Evolutionary conservation across 2,329 filamentous ascomycete species (phyloP).

Genomic region (Alternaria triticina): DNA sequence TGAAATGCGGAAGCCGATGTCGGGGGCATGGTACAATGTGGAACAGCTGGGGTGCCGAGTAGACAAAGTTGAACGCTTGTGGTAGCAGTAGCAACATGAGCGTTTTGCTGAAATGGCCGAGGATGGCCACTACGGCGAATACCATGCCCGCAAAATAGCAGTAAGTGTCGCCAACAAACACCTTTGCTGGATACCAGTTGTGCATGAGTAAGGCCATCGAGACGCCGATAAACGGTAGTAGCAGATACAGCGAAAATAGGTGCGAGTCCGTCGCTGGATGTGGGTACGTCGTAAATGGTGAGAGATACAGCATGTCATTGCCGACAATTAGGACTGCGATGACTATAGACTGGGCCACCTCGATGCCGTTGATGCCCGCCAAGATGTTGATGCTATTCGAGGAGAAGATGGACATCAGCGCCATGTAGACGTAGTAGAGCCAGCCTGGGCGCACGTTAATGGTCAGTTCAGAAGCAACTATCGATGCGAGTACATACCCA

Average conservation of each 20-base stretch:
- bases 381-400: constrained; percentile 99
- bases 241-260: constrained; percentile 92
- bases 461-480: neutral
- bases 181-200: constrained; percentile 94
- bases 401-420: constrained; percentile 93
- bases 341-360: constrained; percentile 91
- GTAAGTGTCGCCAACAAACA: constrained; percentile 98
- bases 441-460: constrained; percentile 46
- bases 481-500: constrained; percentile 55
- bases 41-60: constrained; percentile 91
- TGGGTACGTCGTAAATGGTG: constrained; percentile 73
- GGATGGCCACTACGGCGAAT: constrained; percentile 94
- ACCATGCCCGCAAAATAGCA: constrained; percentile 99
- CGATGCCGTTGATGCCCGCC: constrained; percentile 98
- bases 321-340: constrained; percentile 82
- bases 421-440: constrained; percentile 95
- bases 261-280: constrained; percentile 96
- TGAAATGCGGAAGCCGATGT: constrained; percentile 89
- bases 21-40: constrained; percentile 88
- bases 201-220: constrained; percentile 84
- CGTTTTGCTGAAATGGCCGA: constrained; percentile 98
- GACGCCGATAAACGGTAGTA: constrained; percentile 92
- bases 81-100: constrained; percentile 88
- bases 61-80: constrained; percentile 95
- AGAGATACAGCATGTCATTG: constrained; percentile 88